Conservation (phyloP, 2,329 filamentous ascomycete genomes). For the Cercospora zeae-maydis region DNA sequence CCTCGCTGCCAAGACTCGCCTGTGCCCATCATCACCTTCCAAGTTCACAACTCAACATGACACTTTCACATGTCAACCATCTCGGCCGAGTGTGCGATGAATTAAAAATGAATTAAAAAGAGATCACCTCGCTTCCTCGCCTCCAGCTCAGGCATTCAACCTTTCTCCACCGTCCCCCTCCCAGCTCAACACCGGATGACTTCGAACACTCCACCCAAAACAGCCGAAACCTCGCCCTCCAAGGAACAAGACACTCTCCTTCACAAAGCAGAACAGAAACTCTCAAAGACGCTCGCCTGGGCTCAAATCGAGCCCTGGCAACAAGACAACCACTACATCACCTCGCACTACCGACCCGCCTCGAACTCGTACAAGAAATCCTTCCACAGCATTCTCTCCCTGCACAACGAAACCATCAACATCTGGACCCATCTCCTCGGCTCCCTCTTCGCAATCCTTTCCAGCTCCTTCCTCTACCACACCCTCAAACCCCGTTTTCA, state of each 20-base stretch:
- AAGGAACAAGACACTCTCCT: neutral
- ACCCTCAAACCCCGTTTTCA: constrained; percentile 63
- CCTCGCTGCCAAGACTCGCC: neutral
- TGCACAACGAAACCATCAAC: constrained; percentile 69
- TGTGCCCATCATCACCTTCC: neutral
- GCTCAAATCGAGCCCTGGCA: constrained; percentile 46
- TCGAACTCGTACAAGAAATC: constrained; percentile 60
- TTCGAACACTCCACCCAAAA: neutral
- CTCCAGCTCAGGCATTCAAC: neutral
- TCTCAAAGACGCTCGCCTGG: constrained; percentile 48
- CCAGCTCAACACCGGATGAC: neutral
- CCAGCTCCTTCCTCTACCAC: constrained; percentile 53
- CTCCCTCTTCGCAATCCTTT: constrained; percentile 55
- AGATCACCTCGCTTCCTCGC: neutral
- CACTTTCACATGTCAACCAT: constrained; percentile 8
- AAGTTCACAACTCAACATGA: constrained; percentile 6
- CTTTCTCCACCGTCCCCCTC: too few relatives aligned
- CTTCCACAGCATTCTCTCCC: constrained; percentile 56
- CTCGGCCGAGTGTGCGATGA: too few relatives aligned
- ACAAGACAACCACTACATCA: constrained; percentile 67
- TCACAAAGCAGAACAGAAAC: constrained; percentile 27
- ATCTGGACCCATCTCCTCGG: constrained; percentile 71
- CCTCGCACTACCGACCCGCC: constrained; percentile 60
- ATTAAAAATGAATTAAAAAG: neutral
- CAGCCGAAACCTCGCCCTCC: neutral